A percentile compares a stretch with the other conserved stretches of the same genome.
phyloP scores from a whole-genome alignment of 75 land plant genomes.

The Selaginella tamariscina region DNA sequence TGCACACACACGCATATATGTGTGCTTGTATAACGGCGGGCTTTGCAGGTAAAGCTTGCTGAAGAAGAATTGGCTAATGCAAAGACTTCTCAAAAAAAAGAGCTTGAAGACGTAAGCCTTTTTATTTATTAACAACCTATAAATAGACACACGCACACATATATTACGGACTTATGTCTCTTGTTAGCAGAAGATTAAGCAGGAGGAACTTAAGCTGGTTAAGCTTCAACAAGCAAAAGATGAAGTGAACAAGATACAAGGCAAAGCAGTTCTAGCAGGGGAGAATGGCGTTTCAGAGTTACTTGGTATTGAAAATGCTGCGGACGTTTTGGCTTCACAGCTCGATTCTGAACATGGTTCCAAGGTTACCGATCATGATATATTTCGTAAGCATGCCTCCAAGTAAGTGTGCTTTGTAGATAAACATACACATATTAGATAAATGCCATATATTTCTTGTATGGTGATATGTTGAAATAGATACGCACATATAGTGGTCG shows the following conservation, averaged over 20 bases:
- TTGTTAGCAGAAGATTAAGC: slow-evolving; percentile 24
- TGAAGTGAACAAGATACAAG: slow-evolving; percentile 7
- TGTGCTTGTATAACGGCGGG: no score
- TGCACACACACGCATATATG: no score
- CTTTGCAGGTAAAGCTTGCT: slow-evolving; percentile 20
- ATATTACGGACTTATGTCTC: background rate
- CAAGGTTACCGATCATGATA: slow-evolving; percentile 27
- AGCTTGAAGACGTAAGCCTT: slow-evolving; percentile 29
- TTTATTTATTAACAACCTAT: no score
- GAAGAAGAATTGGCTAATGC: slow-evolving; percentile 23
- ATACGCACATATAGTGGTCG: no score
- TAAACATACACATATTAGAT: no score
- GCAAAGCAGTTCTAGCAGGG: slow-evolving; percentile 9
- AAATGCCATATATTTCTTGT: no score
- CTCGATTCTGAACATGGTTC: slow-evolving; percentile 21
- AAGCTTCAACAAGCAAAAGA: slow-evolving; percentile 21
- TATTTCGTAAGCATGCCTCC: slow-evolving; percentile 29
- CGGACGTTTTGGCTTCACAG: slow-evolving; percentile 29
- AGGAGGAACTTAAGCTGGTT: slow-evolving; percentile 27
- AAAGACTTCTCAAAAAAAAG: slow-evolving; percentile 28
- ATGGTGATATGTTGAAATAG: no score
- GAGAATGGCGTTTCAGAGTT: slow-evolving; percentile 21
- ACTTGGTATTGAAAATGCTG: slow-evolving; percentile 19
- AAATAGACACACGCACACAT: no score
- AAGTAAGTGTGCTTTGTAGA: no score